phyloP scores from a whole-genome alignment of 805 yeast genomes.

The Debaryomyces castellii region DNA sequence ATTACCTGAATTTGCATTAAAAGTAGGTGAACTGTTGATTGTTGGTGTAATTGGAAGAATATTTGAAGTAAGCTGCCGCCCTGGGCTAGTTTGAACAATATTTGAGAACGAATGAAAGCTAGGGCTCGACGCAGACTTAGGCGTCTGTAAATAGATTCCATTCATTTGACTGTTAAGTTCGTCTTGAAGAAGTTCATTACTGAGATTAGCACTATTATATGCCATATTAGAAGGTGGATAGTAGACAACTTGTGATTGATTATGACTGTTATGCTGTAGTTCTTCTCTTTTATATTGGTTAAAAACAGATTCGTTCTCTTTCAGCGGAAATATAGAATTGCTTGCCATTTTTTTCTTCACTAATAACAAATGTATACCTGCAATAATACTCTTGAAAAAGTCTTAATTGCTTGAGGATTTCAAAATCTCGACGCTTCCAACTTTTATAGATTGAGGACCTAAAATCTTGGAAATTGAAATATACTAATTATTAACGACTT shows the following conservation, averaged over 20 bases:
- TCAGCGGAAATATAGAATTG: background rate
- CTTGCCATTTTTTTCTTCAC: background rate
- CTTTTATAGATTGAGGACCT: background rate
- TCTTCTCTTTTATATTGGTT: background rate
- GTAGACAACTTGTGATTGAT: background rate
- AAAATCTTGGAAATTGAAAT: background rate
- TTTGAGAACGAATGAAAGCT: constrained; percentile 1
- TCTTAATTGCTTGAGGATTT: background rate
- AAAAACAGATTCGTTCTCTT: background rate
- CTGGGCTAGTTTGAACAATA: background rate
- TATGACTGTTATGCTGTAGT: background rate
- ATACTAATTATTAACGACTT: too few relatives aligned
- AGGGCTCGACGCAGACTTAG: constrained; percentile 4
- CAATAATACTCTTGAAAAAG: background rate
- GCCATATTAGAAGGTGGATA: background rate
- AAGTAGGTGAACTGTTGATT: background rate
- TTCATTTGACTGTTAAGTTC: constrained; percentile 2
- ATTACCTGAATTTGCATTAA: background rate
- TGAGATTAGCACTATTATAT: background rate
- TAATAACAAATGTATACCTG: background rate
- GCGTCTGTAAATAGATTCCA: constrained; percentile 6
- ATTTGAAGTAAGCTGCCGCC: background rate
- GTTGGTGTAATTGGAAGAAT: constrained; percentile 3
- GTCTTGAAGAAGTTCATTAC: background rate
- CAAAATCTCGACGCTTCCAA: background rate